These are phyloP conservation scores for Gossypium davidsonii DNA, from an alignment of 441 rosid species.

Conservation along the genomic window DNA sequence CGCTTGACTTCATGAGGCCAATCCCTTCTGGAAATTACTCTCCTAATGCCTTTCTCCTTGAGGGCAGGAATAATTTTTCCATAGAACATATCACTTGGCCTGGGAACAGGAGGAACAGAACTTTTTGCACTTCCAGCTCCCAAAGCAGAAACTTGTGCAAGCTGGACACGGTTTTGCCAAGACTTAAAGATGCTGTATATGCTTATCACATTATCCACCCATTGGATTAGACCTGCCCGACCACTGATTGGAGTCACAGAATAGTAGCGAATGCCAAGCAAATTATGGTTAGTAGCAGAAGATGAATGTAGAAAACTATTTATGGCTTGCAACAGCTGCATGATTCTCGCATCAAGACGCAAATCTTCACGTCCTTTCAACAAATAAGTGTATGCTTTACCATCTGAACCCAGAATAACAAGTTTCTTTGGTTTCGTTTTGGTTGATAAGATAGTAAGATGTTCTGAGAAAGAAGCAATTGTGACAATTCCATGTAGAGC, in stretches of 20 bases:
- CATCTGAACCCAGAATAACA: slow-evolving; percentile 88
- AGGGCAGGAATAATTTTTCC: slow-evolving; percentile 99
- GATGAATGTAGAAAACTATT: slow-evolving; percentile 72
- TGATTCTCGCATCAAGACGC: slow-evolving; percentile 99
- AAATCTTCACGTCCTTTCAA: slow-evolving; percentile 97
- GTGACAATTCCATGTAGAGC: slow-evolving; percentile 72
- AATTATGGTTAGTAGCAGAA: slow-evolving; percentile 44
- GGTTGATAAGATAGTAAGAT: slow-evolving; percentile 75
- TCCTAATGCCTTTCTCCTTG: slow-evolving; percentile 95
- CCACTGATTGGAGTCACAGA: slow-evolving; percentile 98
- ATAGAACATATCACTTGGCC: slow-evolving; percentile 98
- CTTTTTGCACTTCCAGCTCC: slow-evolving; percentile 54
- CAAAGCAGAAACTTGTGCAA: slow-evolving; percentile 57
- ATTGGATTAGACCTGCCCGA: slow-evolving; percentile 96
- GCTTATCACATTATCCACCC: slow-evolving; percentile 95
- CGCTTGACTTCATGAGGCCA: slow-evolving; percentile 99
- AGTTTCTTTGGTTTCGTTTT: slow-evolving; percentile 98
- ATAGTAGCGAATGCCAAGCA: slow-evolving; percentile 79
- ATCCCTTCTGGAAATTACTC: slow-evolving; percentile 95
- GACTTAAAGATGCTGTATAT: slow-evolving; percentile 90
- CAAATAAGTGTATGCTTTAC: slow-evolving; percentile 76
- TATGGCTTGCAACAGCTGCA: slow-evolving; percentile 94
- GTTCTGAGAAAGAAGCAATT: slow-evolving; percentile 72
- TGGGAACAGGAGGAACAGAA: slow-evolving; percentile 72
- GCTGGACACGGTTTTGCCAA: slow-evolving; percentile 90